Base-by-base conservation (phyloP, 441 rosid species). In the Croton laevigatus region DNA sequence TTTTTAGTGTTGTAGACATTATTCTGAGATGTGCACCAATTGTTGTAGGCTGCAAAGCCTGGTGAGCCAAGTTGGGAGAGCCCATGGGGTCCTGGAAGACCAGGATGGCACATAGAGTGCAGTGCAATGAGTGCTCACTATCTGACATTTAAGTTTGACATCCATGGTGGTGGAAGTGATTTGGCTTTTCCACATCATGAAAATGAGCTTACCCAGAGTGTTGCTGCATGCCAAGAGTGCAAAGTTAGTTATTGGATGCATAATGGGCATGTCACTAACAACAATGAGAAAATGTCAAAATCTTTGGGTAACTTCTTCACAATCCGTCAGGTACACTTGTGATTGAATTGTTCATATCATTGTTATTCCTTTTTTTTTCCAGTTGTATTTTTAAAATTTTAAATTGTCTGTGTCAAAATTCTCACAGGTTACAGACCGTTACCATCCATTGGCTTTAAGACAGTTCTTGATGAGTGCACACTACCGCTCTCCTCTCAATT, bases 21-120 rank as follows among this genome's bases (percentile, higher is more conserved):
- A 68, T 27, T 36, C 37, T 16, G 22, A 63, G 55, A 62, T 54
- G 5, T 71, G 72, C n/a, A 17, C 46, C 36, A 27, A 42, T 57
- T 71, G 36, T 65, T 83, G 82, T 85, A 92, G 98, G 89, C 97
- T 42, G 97, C 93, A 60, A 95, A 93, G 76, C 89, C 89, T 20
- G 95, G 81, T 65, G 99, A 95, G 76, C 95, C 93, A 45, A 80
- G 85, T 52, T 95, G 98, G 98, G 90, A 87, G 59, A 93, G 97
- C 66, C 89, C 89, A 0, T 92, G 98, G 98, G 98, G 97, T 73
- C 86, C 34, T 55, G 97, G 99, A 62, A 86, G 99, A 76, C 97
- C 98, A 6, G 98, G 99, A 55, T 93, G 99, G 98, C 98, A 95
- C 71, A 95, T 95, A 17, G 99, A 95, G 80, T 95, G 99, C 87